Conservation (phyloP, 768 basidiomycete genomes). For the Lentinula boryana region DNA sequence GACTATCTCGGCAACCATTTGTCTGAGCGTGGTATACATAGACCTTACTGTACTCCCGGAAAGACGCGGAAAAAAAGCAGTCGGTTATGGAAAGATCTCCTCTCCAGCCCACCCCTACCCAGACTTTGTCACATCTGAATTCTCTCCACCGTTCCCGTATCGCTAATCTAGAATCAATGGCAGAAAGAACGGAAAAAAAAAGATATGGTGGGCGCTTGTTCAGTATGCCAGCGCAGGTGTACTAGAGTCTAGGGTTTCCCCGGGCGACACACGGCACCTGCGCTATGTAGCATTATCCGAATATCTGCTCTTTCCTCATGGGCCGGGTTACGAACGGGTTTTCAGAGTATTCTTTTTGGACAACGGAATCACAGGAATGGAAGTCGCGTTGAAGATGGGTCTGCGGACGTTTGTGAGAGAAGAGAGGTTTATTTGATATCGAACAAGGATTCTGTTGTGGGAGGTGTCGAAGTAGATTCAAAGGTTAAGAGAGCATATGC, state of each 20-base stretch:
- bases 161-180: slow-evolving; percentile 26
- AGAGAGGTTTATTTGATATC: slow-evolving; percentile 15
- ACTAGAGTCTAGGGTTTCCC: slow-evolving; percentile 55
- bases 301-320: slow-evolving; percentile 51
- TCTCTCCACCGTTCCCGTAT: slow-evolving; percentile 57
- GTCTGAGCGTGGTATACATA: slow-evolving; percentile 59
- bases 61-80: slow-evolving; percentile 40
- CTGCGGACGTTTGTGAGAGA: slow-evolving; percentile 58
- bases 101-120: slow-evolving; percentile 30
- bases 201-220: slow-evolving; percentile 97
- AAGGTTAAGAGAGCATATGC: slow-evolving; percentile 18
- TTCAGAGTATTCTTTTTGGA: slow-evolving; percentile 89
- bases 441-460: background rate
- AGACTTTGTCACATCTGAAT: slow-evolving; percentile 55
- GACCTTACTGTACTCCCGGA: slow-evolving; percentile 52
- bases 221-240: slow-evolving; percentile 33
- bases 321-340: slow-evolving; percentile 90
- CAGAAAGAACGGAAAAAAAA: slow-evolving; percentile 60
- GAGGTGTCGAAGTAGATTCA: slow-evolving; percentile 14
- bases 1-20: slow-evolving; percentile 82
- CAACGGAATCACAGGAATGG: slow-evolving; percentile 94
- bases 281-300: slow-evolving; percentile 81
- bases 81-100: slow-evolving; percentile 44
- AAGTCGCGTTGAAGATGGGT: slow-evolving; percentile 97
- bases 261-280: slow-evolving; percentile 79